Conservation (phyloP, 257 asterid genomes). For the Petrea volubilis region DNA sequence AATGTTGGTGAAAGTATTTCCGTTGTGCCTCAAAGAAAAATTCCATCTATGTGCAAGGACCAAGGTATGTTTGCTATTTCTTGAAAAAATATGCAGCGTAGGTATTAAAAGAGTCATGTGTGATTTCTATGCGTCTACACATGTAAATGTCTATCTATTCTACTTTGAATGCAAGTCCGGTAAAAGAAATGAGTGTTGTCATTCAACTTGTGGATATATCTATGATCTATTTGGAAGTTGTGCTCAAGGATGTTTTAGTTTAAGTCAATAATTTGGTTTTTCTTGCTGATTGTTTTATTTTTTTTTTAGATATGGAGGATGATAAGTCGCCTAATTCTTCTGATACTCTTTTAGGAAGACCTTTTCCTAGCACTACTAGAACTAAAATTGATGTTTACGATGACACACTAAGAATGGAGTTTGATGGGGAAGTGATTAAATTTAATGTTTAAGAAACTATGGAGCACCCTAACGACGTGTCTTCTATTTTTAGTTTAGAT, state of each 20-base stretch:
- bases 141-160: background rate
- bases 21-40: background rate
- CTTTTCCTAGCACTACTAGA: background rate
- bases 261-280: background rate
- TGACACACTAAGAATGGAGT: background rate
- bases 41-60: background rate
- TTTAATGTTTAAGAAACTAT: no score
- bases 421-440: no score
- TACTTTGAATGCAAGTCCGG: background rate
- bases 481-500: no score
- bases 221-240: background rate
- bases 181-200: background rate
- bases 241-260: background rate
- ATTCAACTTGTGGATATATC: background rate
- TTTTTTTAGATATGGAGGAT: background rate
- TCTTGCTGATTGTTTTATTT: background rate
- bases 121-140: background rate
- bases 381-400: background rate
- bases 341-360: background rate
- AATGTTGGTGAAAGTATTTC: background rate
- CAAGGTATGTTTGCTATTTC: background rate
- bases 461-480: no score
- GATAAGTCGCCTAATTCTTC: background rate
- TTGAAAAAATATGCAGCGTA: background rate
- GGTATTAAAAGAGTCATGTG: no score